Percentiles rank a stretch among this genome's conserved stretches.
Conservation (phyloP, 106 monocot species). For the Chionographis japonica region DNA sequence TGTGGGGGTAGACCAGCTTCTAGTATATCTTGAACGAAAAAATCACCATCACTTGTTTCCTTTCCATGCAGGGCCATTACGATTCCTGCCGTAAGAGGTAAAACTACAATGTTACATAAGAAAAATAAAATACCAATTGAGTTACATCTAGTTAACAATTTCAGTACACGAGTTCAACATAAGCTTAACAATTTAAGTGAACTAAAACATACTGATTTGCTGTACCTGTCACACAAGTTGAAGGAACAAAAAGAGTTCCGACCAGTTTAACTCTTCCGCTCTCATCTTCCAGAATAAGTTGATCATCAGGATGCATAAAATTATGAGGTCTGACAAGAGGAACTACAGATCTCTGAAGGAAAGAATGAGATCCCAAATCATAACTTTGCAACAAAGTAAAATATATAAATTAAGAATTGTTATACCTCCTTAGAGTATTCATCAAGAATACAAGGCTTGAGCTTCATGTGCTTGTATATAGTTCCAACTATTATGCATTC, state of each 20-base stretch:
- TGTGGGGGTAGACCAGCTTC: constrained; percentile 84
- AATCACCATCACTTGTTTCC: constrained; percentile 85
- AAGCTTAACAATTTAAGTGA: too few relatives aligned
- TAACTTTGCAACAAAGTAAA: neutral
- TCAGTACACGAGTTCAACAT: too few relatives aligned
- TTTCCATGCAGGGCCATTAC: constrained; percentile 80
- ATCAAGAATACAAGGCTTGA: constrained; percentile 89
- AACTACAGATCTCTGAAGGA: constrained; percentile 70
- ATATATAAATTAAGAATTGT: neutral
- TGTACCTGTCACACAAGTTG: constrained; percentile 77
- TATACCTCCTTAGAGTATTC: constrained; percentile 96
- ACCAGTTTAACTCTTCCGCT: constrained; percentile 92
- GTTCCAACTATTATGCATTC: constrained; percentile 94
- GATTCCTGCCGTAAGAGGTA: constrained; percentile 45
- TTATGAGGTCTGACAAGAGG: constrained; percentile 95
- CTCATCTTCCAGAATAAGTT: constrained; percentile 97
- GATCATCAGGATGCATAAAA: constrained; percentile 92
- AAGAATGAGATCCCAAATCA: neutral
- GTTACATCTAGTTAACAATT: too few relatives aligned
- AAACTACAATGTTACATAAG: neutral
- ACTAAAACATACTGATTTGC: too few relatives aligned
- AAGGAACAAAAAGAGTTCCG: constrained; percentile 55
- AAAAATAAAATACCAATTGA: neutral
- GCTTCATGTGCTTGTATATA: constrained; percentile 97
- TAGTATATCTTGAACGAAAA: constrained; percentile 81